phyloP scores from a whole-genome alignment of 495 filamentous ascomycete genomes.

The Tuber aestivum region DNA sequence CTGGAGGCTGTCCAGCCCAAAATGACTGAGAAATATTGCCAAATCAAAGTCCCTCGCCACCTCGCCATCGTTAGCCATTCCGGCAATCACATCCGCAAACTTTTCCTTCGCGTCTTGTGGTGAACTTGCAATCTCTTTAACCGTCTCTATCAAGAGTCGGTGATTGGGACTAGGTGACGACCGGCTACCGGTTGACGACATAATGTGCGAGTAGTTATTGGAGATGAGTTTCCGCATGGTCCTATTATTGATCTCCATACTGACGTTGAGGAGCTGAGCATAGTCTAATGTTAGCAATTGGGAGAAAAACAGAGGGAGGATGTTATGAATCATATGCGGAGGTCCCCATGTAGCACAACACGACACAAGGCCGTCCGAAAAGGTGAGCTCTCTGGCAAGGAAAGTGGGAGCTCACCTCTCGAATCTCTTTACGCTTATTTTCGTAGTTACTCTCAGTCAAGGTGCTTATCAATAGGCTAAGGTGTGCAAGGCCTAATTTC shows the following conservation, averaged over 20 bases:
- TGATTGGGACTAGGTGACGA: slow-evolving; percentile 27
- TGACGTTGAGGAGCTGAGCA: slow-evolving; percentile 30
- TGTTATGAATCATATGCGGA: neutral
- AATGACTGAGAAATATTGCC: slow-evolving; percentile 85
- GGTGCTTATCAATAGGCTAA: slow-evolving; percentile 85
- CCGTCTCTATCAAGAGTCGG: slow-evolving; percentile 70
- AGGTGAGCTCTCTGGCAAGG: slow-evolving; percentile 37
- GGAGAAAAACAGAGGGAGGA: neutral
- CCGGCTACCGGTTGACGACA: slow-evolving; percentile 35
- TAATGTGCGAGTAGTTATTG: slow-evolving; percentile 37
- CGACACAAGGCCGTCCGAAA: neutral
- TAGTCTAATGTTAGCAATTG: neutral
- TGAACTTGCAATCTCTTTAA: slow-evolving; percentile 67
- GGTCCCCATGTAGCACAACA: neutral
- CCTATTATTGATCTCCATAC: slow-evolving; percentile 36
- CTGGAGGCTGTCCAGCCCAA: slow-evolving; percentile 78
- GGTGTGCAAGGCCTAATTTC: slow-evolving; percentile 89
- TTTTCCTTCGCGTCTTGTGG: slow-evolving; percentile 72
- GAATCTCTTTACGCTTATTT: slow-evolving; percentile 78
- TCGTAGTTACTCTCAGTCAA: slow-evolving; percentile 97
- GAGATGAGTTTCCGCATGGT: slow-evolving; percentile 38
- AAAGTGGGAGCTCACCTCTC: slow-evolving; percentile 57
- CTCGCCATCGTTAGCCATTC: slow-evolving; percentile 64
- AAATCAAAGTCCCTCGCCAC: slow-evolving; percentile 92
- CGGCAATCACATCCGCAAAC: slow-evolving; percentile 88